Conservation (phyloP, 768 basidiomycete species). For the Rhodotorula sphaerocarpa region DNA sequence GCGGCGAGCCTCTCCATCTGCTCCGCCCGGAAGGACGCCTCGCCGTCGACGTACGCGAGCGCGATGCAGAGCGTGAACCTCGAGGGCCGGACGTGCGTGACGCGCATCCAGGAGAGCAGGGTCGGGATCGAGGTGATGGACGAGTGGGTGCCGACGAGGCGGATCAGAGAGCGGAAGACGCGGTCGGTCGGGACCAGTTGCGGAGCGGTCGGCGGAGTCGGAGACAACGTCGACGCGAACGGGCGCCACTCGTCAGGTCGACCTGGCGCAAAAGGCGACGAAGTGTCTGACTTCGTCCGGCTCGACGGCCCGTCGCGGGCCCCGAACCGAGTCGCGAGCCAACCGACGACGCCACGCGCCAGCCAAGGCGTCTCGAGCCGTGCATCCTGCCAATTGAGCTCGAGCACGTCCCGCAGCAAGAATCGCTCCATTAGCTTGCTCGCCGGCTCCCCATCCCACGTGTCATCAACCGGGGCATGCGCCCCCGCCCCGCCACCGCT, state of each 20-base stretch:
- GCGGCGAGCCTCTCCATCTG: background rate
- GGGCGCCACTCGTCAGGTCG: conserved; percentile 11
- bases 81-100: conserved; percentile 2
- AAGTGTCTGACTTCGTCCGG: too few relatives aligned
- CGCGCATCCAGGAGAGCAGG: conserved; percentile 28
- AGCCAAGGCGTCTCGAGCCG: background rate
- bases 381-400: conserved; percentile 19
- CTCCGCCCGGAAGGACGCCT: conserved; percentile 3
- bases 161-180: conserved; percentile 32
- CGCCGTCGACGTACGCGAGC: conserved; percentile 23
- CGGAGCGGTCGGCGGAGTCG: background rate
- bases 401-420: conserved; percentile 17
- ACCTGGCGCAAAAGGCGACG: too few relatives aligned
- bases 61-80: conserved; percentile 19
- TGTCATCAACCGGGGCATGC: conserved; percentile 20
- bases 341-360: background rate
- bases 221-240: conserved; percentile 26
- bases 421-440: conserved; percentile 11
- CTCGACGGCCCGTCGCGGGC: background rate
- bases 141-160: conserved; percentile 26
- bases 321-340: background rate
- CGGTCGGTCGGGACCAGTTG: conserved; percentile 22
- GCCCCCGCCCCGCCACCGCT: background rate
- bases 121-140: conserved; percentile 6
- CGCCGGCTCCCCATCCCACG: conserved; percentile 24